Conservation (phyloP, 176 grass and related monocot genomes). For the Phragmites australis region DNA sequence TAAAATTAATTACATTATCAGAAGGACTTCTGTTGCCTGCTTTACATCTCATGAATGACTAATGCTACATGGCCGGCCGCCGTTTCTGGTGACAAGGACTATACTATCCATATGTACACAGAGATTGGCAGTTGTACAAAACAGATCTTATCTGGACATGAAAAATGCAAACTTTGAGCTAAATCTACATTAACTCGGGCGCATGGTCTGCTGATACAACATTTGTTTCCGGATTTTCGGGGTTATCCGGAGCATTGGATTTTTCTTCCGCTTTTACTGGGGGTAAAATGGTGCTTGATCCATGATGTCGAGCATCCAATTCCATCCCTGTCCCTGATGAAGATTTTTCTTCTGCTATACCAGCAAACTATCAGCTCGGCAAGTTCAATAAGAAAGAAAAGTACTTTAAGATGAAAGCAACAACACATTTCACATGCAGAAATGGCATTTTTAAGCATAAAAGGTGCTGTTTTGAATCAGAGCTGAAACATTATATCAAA, state of each 20-base stretch:
- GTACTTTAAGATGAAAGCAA: background rate
- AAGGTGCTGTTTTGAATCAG: background rate
- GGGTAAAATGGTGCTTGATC: conserved; percentile 1
- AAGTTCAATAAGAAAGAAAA: conserved; percentile 5
- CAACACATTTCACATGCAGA: background rate
- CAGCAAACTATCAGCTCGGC: background rate
- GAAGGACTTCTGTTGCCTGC: conserved; percentile 13
- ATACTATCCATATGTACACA: conserved; percentile 39
- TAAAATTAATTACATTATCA: conserved; percentile 45
- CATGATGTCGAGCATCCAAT: conserved; percentile 16
- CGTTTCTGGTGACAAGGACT: conserved; percentile 39
- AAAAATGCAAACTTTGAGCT: conserved; percentile 23
- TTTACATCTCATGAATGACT: conserved; percentile 45
- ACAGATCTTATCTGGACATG: background rate
- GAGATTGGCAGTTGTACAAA: conserved; percentile 21
- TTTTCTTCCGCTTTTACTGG: conserved; percentile 25
- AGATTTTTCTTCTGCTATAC: conserved; percentile 34
- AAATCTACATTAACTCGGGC: background rate
- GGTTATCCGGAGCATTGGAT: background rate
- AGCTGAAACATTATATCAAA: conserved; percentile 17
- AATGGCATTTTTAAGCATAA: background rate
- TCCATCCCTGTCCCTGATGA: conserved; percentile 16
- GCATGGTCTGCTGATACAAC: conserved; percentile 1
- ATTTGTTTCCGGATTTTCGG: background rate
- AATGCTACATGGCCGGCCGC: conserved; percentile 48